Evolutionary conservation across 176 grass and related monocot species (phyloP), one percentile per base, ranked within the genome.

Genomic region (Dactylis glomerata): DNA sequence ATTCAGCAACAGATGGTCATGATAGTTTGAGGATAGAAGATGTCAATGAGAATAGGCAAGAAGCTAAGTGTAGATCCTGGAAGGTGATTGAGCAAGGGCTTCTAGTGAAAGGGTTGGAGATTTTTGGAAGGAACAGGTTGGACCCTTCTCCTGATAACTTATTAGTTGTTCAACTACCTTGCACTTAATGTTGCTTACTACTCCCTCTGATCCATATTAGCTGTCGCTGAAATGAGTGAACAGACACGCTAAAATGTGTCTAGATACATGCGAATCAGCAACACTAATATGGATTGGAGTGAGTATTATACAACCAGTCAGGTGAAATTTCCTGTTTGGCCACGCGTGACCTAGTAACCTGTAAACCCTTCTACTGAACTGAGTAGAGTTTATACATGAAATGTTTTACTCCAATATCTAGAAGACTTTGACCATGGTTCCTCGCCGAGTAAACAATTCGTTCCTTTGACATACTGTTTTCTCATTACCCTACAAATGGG

Each of bases 121-220:
- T 98, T 78, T 98, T 95, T 76, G 96, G 93, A 85, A 91, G 81
- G 83, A 95, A 95, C 76, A 95, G 96, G 96, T 91, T 86, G 58
- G 68, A 75, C 33, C 45, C 51, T 59, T 76, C 47, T 54, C 46
- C 19, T 65, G 36, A 50, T 74, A 10, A 70, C n/a, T 2, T 40
- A 51, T 52, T 10, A 76, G 32, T 44, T 24, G 51, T 70, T 72
- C 72, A 36, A 41, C n/a, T 57, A 41, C 50, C 24, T 72, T 82
- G 19, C 27, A 52, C 64, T 69, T 81, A 27, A 45, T 79, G 32
- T 57, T 73, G 51, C 23, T 61, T 73, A 47, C 14, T 73, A 33
- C 59, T 8, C 24, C 57, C 57, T 61, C 57, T 5, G 57, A 27
- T 13, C 11, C 57, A 28, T 13, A 61, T 27, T 61, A 49, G 16